phyloP scores from a whole-genome alignment of 345 rosid genomes.

The Mallotus nudiflorus region DNA sequence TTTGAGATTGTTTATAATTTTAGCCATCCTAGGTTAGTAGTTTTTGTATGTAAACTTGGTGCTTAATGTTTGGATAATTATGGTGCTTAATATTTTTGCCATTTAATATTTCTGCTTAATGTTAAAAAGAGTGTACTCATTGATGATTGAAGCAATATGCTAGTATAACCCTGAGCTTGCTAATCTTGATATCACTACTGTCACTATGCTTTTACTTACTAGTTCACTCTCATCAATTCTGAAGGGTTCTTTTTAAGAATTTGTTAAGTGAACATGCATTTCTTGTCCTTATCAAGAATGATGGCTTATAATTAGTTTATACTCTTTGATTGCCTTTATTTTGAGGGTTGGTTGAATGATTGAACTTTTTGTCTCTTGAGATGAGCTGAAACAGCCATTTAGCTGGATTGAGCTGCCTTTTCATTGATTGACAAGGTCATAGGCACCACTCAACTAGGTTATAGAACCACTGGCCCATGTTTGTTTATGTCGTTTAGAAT shows the following conservation, averaged over 20 bases:
- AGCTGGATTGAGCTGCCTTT: not conserved
- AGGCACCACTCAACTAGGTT: not conserved
- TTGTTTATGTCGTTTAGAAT: not conserved
- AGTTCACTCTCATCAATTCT: no score
- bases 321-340: not conserved
- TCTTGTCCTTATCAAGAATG: not conserved
- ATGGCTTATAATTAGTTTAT: not conserved
- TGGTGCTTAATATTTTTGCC: no score
- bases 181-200: no score
- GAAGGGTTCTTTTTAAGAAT: not conserved
- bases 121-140: no score
- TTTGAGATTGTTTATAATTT: no score
- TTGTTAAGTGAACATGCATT: not conserved
- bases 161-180: no score
- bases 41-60: no score
- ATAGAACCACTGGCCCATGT: not conserved
- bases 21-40: no score
- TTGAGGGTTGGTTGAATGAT: not conserved
- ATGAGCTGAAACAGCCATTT: not conserved
- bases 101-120: no score
- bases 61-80: no score
- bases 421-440: not conserved
- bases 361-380: not conserved
- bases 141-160: no score
- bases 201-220: no score